These are phyloP conservation scores for Xylaria palmicola DNA, from an alignment of 495 filamentous ascomycete species.

Conservation along the genomic window DNA sequence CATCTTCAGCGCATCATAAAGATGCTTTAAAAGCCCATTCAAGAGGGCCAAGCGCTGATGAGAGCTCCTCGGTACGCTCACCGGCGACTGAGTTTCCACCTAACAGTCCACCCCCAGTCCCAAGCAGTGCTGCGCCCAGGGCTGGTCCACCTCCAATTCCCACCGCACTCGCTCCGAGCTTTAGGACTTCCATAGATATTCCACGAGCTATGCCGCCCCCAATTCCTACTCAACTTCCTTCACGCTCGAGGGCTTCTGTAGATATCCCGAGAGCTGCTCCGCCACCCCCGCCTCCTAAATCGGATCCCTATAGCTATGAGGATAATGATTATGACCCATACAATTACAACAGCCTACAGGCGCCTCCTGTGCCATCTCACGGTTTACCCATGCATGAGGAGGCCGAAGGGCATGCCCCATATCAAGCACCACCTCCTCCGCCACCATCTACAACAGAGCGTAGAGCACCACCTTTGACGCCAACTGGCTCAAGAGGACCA, in stretches of 20 bases:
- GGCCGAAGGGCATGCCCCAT: constrained; percentile 43
- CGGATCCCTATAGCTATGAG: constrained; percentile 47
- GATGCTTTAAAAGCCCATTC: constrained; percentile 85
- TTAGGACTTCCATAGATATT: constrained; percentile 59
- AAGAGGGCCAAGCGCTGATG: constrained; percentile 69
- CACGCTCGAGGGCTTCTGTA: constrained; percentile 51
- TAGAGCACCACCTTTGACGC: constrained; percentile 47
- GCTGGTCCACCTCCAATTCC: constrained; percentile 61
- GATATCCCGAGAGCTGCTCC: constrained; percentile 71
- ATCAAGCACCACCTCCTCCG: constrained; percentile 53
- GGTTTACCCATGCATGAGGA: constrained; percentile 20
- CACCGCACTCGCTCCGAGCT: constrained; percentile 52
- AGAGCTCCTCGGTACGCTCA: constrained; percentile 46
- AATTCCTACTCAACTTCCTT: constrained; percentile 56
- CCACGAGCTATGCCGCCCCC: constrained; percentile 68
- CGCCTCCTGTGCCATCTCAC: constrained; percentile 23
- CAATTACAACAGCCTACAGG: constrained; percentile 53
- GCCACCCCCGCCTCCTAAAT: constrained; percentile 58
- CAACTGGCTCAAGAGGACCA: constrained; percentile 44
- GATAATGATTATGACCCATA: constrained; percentile 76
- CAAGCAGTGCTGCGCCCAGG: constrained; percentile 33
- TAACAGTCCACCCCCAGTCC: constrained; percentile 44
- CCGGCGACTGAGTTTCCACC: constrained; percentile 45
- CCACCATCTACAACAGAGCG: constrained; percentile 33
- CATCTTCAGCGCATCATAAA: constrained; percentile 81